Base-by-base conservation (phyloP, 768 basidiomycete species). In the Strobilomyces echinocephalus region DNA sequence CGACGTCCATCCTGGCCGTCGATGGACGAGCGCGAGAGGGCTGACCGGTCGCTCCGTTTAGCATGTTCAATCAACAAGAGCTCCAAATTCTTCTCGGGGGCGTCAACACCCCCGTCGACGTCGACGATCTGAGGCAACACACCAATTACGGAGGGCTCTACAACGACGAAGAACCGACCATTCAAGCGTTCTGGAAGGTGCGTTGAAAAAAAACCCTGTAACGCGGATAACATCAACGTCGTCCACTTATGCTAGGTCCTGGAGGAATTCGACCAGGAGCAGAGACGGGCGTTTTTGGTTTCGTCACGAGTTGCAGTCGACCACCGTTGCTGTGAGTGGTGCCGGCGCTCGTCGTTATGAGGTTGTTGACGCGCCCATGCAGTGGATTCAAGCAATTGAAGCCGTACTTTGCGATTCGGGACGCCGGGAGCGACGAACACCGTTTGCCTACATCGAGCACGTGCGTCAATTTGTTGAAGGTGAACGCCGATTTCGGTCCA, bases 21-120 rank as follows among this genome's bases (percentile, higher is more conserved):
- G 9, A 12, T 21, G 35, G 35, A 43, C 20, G 33, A 21, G 15
- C 10, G 14, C 24, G 20, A 12, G 16, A 33, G 11, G 15, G 26
- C 54, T 63, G 36, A 69, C 33, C 8, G 18, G 36, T 50, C 21
- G 15, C 35, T 59, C 43, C 36, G 15, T 43, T 46, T 56, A 90
- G 92, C 42, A 95, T 98, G 91, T 99, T 98, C 73, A 95, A 97
- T 68, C 95, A 95, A 59, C 88, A 91, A 65, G 97, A 98, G 69
- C 76, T 97, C 4, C 93, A 94, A 66, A 87, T 95, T 45, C 75
- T 98, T 1, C 77, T 99, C 7, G 95, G 95, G 0, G 93, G 91
- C 8, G 88, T 89, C 31, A 88, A 95, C 55, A 76, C 89, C 0
- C 87, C 88, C 0, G 85, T 95, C 44, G 88, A 95, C 64, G 58